Base-by-base conservation (phyloP, 106 monocot genomes). In the Gastrodia elata region DNA sequence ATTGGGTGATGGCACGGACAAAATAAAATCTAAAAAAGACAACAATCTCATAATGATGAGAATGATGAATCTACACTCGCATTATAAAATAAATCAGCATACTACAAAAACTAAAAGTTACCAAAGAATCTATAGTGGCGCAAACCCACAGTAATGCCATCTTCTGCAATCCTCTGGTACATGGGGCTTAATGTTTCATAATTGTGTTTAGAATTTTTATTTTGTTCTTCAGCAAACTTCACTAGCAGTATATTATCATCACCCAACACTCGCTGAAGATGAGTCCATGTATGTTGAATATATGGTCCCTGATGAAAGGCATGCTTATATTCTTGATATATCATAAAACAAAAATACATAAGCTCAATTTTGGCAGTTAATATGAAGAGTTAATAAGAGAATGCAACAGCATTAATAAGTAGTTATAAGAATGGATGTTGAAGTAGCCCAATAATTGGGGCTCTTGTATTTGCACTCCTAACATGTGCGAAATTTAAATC, bases 161-260 rank as follows among this genome's bases (percentile, higher is more conserved):
- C 78, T 52, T 76, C 74, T n/a, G 83, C 87, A 81, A 92, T 72
- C 20, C 39, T 68, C 43, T 79, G 71, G 61, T 89, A 92, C 8
- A 68, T 18, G 70, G 15, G 20, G 43, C 32, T 41, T 22, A 40
- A 77, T 33, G 25, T 22, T 1, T 25, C 18, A 44, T 67, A 38
- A 34, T 36, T 65, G 6, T 22, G 18, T 5, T 1, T 34, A 18
- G 57, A 56, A 39, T 38, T 83, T 0, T 44, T 71, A 20, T 13
- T 35, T 6, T 37, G 58, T 52, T 64, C 78, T 35, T 77, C 81
- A 30, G 76, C 76, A 75, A 92, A 87, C 70, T 92, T 92, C 37
- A 92, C 89, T 61, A 78, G 34, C 65, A 92, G 61, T 34, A 92
- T 77, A 81, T 92, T 87, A 22, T 92, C 92, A 87, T 92, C 92